Evolutionary conservation across 2,329 filamentous ascomycete species (phyloP), one percentile per base, ranked within the genome.

Genomic region (Plenodomus biglobosus): DNA sequence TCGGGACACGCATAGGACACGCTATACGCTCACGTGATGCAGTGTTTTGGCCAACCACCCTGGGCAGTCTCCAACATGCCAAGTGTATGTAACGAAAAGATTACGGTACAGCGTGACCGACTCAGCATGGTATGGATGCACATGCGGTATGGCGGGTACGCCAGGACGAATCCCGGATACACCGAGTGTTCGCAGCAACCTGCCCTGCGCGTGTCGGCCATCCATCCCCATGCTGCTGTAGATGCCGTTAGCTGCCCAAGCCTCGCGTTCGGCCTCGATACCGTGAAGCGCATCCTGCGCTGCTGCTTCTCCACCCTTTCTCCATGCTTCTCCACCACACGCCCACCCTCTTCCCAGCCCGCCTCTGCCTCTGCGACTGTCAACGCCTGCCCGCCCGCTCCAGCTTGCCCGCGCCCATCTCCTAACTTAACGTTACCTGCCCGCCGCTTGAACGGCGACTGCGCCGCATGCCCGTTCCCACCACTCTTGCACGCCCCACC

Each of bases 381-480:
- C 16, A 17, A 20, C 35, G 18, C 35, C 16, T 16, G 18, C 35
- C 16, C 35, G 35, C 16, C 35, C 35, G 35, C 35, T 13, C 35
- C 16, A 37, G 38, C 44, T 22, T 47, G 36, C 45, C 44, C 45
- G 32, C 46, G 22, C 42, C 52, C 46, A 38, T n/a, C n/a, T n/a
- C n/a, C n/a, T n/a, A n/a, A n/a, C n/a, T n/a, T n/a, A n/a, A n/a
- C n/a, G n/a, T n/a, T n/a, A n/a, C 43, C 36, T 50, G 39, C 7
- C 38, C 44, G 45, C 52, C 46, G 44, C 52, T 27, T 52, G 46
- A 44, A 36, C 8, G 4, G 35, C 35, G 37, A 30, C 49, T 39
- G 50, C 48, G 55, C 55, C 51, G 53, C 56, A 49, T 56, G 50
- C 46, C 41, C 45, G 46, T 38, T 51, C 44, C 38, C 43, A 45